phyloP scores from a whole-genome alignment of 371 early-diverging fungal species.

The Cokeromyces recurvatus region DNA sequence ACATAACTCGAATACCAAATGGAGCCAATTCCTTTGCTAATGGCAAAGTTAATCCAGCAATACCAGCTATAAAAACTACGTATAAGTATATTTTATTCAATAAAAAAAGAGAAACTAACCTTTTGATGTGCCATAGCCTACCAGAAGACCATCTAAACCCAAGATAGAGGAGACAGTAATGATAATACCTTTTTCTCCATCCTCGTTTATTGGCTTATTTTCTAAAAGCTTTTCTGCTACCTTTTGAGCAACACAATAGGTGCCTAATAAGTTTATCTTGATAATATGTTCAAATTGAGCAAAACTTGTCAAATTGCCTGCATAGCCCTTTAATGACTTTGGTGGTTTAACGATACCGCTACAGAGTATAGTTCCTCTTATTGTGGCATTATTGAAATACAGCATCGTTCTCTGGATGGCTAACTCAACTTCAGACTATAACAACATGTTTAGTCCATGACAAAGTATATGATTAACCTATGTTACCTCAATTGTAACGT shows the following conservation, averaged over 20 bases:
- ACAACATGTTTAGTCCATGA: too few species aligned
- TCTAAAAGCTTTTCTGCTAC: conserved; percentile 44
- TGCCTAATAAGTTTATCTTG: conserved; percentile 52
- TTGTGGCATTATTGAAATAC: conserved; percentile 20
- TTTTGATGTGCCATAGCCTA: conserved; percentile 54
- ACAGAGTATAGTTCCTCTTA: conserved; percentile 46
- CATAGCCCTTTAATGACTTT: conserved; percentile 23
- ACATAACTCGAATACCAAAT: conserved; percentile 52
- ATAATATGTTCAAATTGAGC: conserved; percentile 45
- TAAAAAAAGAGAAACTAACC: conserved; percentile 18
- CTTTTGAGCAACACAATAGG: conserved; percentile 56
- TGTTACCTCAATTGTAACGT: conserved; percentile 45
- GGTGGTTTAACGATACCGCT: conserved; percentile 41
- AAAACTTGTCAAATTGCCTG: conserved; percentile 37
- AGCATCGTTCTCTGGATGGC: conserved; percentile 34
- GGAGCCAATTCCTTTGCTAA: conserved; percentile 53
- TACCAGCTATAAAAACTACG: conserved; percentile 27
- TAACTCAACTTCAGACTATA: conserved; percentile 27
- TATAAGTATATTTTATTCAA: background rate
- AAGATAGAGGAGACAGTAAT: conserved; percentile 53
- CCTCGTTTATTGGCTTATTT: conserved; percentile 29
- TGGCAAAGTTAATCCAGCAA: conserved; percentile 57
- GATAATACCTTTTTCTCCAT: conserved; percentile 56
- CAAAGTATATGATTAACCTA: background rate
- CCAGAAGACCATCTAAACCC: conserved; percentile 48